phyloP scores from a whole-genome alignment of 176 grass and related monocot genomes.

The Lolium multiflorum region DNA sequence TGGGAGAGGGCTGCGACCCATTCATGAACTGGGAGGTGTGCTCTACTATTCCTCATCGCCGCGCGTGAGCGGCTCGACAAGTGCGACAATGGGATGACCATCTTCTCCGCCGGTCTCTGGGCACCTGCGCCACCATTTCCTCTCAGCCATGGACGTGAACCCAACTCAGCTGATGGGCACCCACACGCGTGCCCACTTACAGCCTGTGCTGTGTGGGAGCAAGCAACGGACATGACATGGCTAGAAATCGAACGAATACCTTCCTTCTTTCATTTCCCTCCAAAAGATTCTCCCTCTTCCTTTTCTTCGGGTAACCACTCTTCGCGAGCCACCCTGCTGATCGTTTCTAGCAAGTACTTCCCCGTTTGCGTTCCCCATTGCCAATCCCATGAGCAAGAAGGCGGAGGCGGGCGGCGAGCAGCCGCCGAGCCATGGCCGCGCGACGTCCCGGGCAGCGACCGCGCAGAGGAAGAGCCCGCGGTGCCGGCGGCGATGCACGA shows the following conservation, averaged over 20 bases:
- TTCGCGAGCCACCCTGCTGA: background rate
- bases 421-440: background rate
- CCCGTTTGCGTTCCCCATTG: background rate
- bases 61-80: no score
- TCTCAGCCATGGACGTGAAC: no score
- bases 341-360: background rate
- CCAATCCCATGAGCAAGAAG: conserved; percentile 38
- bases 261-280: conserved; percentile 55
- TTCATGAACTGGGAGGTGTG: no score
- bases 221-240: conserved; percentile 17
- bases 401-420: background rate
- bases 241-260: conserved; percentile 57
- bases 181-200: no score
- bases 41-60: no score
- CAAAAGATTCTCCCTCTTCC: conserved; percentile 45
- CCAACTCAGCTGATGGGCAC: no score
- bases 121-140: no score
- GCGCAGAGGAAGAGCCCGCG: background rate
- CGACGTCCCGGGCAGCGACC: background rate
- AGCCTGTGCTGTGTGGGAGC: background rate
- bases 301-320: background rate
- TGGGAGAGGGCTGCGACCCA: no score
- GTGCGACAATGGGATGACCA: no score
- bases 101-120: no score
- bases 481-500: conserved; percentile 7